These are phyloP conservation scores for Hemisphaericaspora xylanilytica DNA, from an alignment of 1,139 yeast genomes.

Conservation along the genomic window DNA sequence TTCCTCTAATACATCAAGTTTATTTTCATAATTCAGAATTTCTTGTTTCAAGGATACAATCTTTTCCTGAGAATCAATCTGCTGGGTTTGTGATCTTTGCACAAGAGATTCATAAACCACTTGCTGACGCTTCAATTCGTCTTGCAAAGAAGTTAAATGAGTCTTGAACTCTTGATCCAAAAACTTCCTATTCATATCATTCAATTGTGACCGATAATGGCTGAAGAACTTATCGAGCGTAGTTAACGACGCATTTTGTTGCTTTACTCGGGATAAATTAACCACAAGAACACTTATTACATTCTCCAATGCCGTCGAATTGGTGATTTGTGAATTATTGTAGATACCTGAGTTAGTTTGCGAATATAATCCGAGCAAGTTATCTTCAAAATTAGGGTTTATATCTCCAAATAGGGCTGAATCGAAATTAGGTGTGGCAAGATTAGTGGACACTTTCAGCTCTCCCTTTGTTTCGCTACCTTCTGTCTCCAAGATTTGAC, in stretches of 20 bases:
- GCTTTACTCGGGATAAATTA: constrained; percentile 33
- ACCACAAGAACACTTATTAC: constrained; percentile 30
- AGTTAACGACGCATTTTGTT: constrained; percentile 34
- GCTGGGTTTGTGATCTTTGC: constrained; percentile 20
- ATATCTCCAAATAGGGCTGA: constrained; percentile 80
- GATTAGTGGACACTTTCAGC: too few species aligned
- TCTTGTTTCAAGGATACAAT: constrained; percentile 21
- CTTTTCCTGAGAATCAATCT: constrained; percentile 19
- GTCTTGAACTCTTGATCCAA: constrained; percentile 24
- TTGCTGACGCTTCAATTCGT: constrained; percentile 22
- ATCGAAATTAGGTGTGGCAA: constrained; percentile 53
- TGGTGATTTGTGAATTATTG: constrained; percentile 58
- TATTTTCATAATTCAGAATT: constrained; percentile 17
- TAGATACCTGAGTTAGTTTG: constrained; percentile 60
- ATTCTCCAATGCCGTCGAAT: constrained; percentile 50
- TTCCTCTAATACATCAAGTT: constrained; percentile 16
- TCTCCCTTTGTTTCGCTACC: constrained; percentile 2
- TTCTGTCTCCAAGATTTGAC: constrained; percentile 11
- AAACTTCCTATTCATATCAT: constrained; percentile 29
- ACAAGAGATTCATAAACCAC: constrained; percentile 18
- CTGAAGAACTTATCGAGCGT: constrained; percentile 31
- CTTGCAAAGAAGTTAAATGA: constrained; percentile 20
- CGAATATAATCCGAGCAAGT: constrained; percentile 54
- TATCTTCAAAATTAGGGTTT: constrained; percentile 59
- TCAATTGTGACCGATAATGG: constrained; percentile 27